A percentile compares a stretch with the other conserved stretches of the same genome.
Evolutionary conservation across 768 basidiomycete genomes (phyloP).

Genomic region (Termitomyces sp.): DNA sequence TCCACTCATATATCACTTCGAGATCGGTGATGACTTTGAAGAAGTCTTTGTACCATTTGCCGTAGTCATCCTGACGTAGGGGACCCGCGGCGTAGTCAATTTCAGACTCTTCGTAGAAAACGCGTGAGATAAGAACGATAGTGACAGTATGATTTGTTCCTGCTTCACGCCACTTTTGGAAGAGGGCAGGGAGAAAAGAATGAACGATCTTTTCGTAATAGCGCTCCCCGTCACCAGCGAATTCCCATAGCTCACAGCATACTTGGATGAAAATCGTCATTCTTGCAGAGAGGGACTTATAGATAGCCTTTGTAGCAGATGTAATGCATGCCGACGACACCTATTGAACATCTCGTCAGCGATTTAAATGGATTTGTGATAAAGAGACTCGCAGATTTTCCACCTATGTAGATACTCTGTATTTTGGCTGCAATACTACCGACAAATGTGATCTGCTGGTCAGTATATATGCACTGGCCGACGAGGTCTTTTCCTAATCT

Average conservation of each 20-base stretch:
- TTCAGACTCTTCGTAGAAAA: slow-evolving; percentile 81
- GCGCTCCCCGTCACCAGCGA: slow-evolving; percentile 92
- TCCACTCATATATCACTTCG: slow-evolving; percentile 86
- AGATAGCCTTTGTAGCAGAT: slow-evolving; percentile 80
- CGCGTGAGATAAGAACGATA: slow-evolving; percentile 90
- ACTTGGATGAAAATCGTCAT: slow-evolving; percentile 95
- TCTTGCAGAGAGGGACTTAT: slow-evolving; percentile 86
- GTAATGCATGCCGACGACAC: slow-evolving; percentile 81
- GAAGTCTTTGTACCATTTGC: slow-evolving; percentile 89
- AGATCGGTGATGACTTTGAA: slow-evolving; percentile 94
- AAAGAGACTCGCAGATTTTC: slow-evolving; percentile 47
- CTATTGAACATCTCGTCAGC: slow-evolving; percentile 28
- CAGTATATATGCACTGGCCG: slow-evolving; percentile 74
- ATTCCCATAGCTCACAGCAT: slow-evolving; percentile 94
- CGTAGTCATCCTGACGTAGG: slow-evolving; percentile 68
- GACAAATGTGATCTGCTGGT: slow-evolving; percentile 83
- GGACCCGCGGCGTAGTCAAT: slow-evolving; percentile 81
- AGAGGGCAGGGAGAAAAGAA: slow-evolving; percentile 89
- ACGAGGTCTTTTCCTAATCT: slow-evolving; percentile 77
- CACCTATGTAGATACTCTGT: slow-evolving; percentile 66
- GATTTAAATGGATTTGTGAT: neutral
- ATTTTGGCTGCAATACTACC: slow-evolving; percentile 82
- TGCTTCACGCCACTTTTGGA: slow-evolving; percentile 76
- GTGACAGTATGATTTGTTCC: slow-evolving; percentile 92
- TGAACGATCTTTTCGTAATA: slow-evolving; percentile 98